A percentile compares a stretch with the other conserved stretches of the same genome.
Evolutionary conservation across 108 stramenopile genomes (phyloP).

Genomic region (Aureococcus anophagefferens): DNA sequence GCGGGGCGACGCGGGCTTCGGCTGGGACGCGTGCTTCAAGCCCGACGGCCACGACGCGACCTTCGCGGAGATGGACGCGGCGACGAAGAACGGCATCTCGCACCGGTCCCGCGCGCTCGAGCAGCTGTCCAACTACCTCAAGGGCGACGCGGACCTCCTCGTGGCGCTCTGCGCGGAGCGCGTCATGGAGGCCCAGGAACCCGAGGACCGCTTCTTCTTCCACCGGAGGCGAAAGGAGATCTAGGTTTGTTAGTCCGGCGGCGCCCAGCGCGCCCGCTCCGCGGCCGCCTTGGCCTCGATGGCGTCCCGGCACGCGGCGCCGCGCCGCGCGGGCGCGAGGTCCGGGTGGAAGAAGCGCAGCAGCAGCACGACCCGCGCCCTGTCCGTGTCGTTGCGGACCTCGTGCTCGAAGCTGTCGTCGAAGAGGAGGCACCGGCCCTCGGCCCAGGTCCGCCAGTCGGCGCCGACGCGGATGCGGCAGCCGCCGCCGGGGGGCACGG

Average conservation of each 20-base stretch:
- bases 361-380: not conserved
- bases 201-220: not conserved
- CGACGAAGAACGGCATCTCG: conserved; percentile 77
- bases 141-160: not conserved
- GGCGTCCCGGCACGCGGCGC: no score
- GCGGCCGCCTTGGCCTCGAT: no score
- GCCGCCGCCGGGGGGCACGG: not conserved
- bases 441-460: no score
- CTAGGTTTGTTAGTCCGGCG: no score
- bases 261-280: no score
- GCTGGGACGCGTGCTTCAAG: conserved; percentile 96
- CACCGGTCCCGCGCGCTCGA: conserved; percentile 67
- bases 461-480: conserved; percentile 8
- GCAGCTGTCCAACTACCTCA: conserved; percentile 23
- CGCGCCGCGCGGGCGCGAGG: no score
- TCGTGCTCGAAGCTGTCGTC: no score
- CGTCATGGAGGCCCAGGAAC: not conserved
- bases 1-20: conserved; percentile 72
- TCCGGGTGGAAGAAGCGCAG: conserved; percentile 10
- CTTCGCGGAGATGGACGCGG: conserved; percentile 80
- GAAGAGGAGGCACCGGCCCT: not conserved
- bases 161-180: not conserved
- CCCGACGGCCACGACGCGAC: conserved; percentile 69
- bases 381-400: conserved; percentile 5
- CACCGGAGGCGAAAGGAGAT: no score